Percentiles rank a stretch among this genome's conserved stretches.
phyloP scores from a whole-genome alignment of 2,329 filamentous ascomycete genomes.

The Gyromitra esculenta region DNA sequence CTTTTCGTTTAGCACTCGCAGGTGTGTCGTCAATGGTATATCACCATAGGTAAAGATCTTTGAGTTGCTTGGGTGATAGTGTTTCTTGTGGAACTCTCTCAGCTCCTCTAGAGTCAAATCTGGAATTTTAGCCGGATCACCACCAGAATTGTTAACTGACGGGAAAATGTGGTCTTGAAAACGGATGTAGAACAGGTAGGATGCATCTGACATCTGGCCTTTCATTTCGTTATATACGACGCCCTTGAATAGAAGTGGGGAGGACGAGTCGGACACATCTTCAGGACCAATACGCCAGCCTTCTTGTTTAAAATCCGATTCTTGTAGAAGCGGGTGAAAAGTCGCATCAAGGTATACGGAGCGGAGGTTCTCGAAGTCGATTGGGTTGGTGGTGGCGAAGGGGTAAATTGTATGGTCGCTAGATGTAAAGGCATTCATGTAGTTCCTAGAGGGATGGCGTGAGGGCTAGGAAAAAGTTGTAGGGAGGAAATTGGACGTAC shows the following conservation, averaged over 20 bases:
- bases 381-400: conserved; percentile 93
- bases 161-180: conserved; percentile 96
- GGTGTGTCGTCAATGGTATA: conserved; percentile 83
- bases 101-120: conserved; percentile 92
- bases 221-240: conserved; percentile 99
- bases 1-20: conserved; percentile 79
- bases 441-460: conserved; percentile 69
- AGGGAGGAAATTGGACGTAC: conserved; percentile 28
- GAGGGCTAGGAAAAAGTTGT: background rate
- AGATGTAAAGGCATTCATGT: conserved; percentile 99
- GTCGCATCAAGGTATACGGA: conserved; percentile 97
- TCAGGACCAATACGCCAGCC: conserved; percentile 96
- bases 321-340: conserved; percentile 85
- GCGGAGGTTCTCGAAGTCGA: conserved; percentile 95
- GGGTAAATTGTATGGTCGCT: conserved; percentile 97
- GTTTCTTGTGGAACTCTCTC: conserved; percentile 84
- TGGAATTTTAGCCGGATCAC: conserved; percentile 95
- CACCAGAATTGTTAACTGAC: conserved; percentile 93
- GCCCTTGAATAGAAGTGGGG: conserved; percentile 85
- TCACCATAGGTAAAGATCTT: conserved; percentile 96
- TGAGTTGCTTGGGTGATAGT: conserved; percentile 97
- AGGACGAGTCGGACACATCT: conserved; percentile 72
- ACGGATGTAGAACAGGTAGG: conserved; percentile 93
- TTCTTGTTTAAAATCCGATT: conserved; percentile 93
- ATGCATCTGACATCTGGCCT: conserved; percentile 96